Percentiles rank a stretch among this genome's conserved stretches.
phyloP scores from a whole-genome alignment of 73 alveolate genomes.

The Blepharisma stoltei region DNA sequence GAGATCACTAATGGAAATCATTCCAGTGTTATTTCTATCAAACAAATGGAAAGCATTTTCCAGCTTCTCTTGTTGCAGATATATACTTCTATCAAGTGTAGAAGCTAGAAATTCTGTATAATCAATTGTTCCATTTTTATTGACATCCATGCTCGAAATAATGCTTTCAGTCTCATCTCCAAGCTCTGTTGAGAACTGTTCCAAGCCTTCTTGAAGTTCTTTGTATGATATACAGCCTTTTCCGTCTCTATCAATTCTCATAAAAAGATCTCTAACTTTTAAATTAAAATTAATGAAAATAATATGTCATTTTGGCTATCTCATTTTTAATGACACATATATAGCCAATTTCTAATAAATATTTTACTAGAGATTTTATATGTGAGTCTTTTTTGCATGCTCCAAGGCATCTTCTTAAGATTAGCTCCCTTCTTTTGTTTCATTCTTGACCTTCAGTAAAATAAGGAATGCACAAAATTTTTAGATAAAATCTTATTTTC shows the following conservation, averaged over 20 bases:
- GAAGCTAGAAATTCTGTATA: conserved; percentile 77
- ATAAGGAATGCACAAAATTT: too few species aligned
- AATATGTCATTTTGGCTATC: too few species aligned
- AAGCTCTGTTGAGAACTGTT: conserved; percentile 25
- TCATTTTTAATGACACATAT: too few species aligned
- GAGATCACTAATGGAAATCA: conserved; percentile 44
- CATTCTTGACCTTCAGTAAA: too few species aligned
- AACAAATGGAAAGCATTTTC: conserved; percentile 57
- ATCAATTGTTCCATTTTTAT: conserved; percentile 54
- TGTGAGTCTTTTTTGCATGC: too few species aligned
- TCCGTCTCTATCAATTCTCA: conserved; percentile 68
- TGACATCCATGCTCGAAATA: conserved; percentile 38
- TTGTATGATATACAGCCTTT: conserved; percentile 71
- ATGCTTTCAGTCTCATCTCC: conserved; percentile 1
- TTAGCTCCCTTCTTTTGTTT: too few species aligned
- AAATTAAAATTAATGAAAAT: too few species aligned
- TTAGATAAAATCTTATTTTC: too few species aligned
- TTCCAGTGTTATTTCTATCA: conserved; percentile 44
- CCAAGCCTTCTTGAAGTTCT: conserved; percentile 64
- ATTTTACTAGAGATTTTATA: too few species aligned
- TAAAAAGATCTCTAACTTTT: conserved; percentile 66
- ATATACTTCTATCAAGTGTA: conserved; percentile 52
- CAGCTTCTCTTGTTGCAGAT: conserved; percentile 59
- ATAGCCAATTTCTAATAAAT: too few species aligned
- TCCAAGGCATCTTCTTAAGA: too few species aligned